These are phyloP conservation scores for Panicum virgatum DNA, from an alignment of 202 grass and related monocot genomes.

Conservation along the genomic window DNA sequence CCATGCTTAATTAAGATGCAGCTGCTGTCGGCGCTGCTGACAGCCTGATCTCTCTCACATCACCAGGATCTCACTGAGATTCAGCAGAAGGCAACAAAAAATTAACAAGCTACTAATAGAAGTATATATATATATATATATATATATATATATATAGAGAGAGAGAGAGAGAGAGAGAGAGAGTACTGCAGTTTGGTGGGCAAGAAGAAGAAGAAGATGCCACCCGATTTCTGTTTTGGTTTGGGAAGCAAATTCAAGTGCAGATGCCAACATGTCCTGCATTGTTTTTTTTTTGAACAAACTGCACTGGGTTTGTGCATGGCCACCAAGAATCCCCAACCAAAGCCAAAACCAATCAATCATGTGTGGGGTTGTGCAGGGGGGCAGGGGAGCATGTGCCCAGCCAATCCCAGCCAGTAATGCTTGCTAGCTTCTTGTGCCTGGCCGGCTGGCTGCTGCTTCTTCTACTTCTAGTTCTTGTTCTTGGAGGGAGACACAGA, in stretches of 20 bases:
- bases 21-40: constrained; percentile 31
- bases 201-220: background rate
- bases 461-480: background rate
- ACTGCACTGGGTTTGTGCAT: background rate
- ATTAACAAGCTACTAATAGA: no score
- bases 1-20: constrained; percentile 35
- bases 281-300: no score
- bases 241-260: background rate
- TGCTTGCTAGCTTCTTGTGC: background rate
- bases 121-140: no score
- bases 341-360: constrained; percentile 8
- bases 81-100: background rate
- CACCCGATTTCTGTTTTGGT: background rate
- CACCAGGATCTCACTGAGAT: background rate
- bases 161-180: background rate
- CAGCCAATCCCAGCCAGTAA: background rate
- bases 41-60: constrained; percentile 31
- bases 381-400: constrained; percentile 52
- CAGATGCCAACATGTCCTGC: background rate
- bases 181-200: no score
- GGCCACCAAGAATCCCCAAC: background rate
- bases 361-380: constrained; percentile 47
- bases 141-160: background rate
- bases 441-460: background rate
- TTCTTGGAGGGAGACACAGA: background rate